These are phyloP conservation scores for Nakazawaea wyomingensis DNA, from an alignment of 805 yeast species.

Conservation along the genomic window DNA sequence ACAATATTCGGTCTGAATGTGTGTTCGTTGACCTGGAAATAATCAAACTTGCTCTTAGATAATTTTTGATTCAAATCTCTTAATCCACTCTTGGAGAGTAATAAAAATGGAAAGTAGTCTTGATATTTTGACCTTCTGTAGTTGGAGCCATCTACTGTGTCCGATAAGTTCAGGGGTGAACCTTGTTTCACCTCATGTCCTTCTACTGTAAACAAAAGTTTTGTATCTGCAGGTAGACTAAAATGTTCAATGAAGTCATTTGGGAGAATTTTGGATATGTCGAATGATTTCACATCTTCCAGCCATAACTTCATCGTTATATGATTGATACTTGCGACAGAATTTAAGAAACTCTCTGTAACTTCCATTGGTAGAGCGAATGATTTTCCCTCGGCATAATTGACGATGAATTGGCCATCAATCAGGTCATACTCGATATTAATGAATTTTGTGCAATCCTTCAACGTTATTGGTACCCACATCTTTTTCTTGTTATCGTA, in stretches of 20 bases:
- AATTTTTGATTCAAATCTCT: conserved; percentile 15
- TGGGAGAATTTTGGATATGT: conserved; percentile 2
- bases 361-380: conserved; percentile 8
- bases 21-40: conserved; percentile 15
- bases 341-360: background rate
- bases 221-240: conserved; percentile 11
- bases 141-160: conserved; percentile 4
- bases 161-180: conserved; percentile 14
- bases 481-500: background rate
- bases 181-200: conserved; percentile 23
- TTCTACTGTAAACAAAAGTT: conserved; percentile 18
- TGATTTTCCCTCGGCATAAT: background rate
- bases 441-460: conserved; percentile 15
- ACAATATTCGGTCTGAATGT: conserved; percentile 25
- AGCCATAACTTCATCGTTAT: conserved; percentile 2
- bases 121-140: conserved; percentile 21
- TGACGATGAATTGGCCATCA: conserved; percentile 6
- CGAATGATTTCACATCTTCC: background rate
- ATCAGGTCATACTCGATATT: conserved; percentile 14
- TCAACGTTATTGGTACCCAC: conserved; percentile 17
- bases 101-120: conserved; percentile 25
- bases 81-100: conserved; percentile 20
- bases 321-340: background rate
- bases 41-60: conserved; percentile 8
- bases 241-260: background rate